Base-by-base conservation (phyloP, 257 asterid genomes). In the Striga asiatica region DNA sequence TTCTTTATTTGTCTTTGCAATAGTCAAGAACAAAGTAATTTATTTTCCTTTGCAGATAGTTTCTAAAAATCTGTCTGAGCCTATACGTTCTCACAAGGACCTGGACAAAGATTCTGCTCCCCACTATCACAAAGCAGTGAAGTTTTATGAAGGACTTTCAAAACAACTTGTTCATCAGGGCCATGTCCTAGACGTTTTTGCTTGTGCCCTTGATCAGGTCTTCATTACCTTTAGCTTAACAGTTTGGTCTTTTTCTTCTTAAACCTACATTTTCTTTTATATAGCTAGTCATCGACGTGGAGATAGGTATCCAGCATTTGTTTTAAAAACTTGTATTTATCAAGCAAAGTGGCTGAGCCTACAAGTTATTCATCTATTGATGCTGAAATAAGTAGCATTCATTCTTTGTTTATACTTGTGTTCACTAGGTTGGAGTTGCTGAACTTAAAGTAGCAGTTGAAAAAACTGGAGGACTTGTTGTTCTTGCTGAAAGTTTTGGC, bases 171-270 rank as follows among this genome's bases (percentile, higher is more conserved):
- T 92, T 74, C 89, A 82, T 68, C 98, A 92, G 77, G 98, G 98
- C 17, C 98, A 92, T 32, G 98, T 84, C 65, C 78, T 92, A 25
- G 98, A 92, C 63, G 72, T 92, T 50, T 92, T 91, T 77, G 98
- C 97, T 38, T 77, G 89, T 75, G 95, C 97, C 19, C 95, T 87
- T 77, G 97, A 88, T 79, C 97, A 92, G 98, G 98, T 92, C 68
- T 45, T 20, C 5, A 17, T 37, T 1, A 32, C 6, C n/a, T n/a
- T n/a, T n/a, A 32, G 20, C 34, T 5, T n/a, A 41, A 34, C 4
- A 0, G 23, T 8, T 21, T 34, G 11, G 19, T 54, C 48, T 34
- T 54, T n/a, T 34, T 34, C 35, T 12, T n/a, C n/a, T n/a, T n/a
- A n/a, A n/a, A n/a, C 60, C 11, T 16, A 13, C 48, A 41, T 1